Conservation (phyloP, 2,329 filamentous ascomycete genomes). For the Thermothelomyces thermophilus region DNA sequence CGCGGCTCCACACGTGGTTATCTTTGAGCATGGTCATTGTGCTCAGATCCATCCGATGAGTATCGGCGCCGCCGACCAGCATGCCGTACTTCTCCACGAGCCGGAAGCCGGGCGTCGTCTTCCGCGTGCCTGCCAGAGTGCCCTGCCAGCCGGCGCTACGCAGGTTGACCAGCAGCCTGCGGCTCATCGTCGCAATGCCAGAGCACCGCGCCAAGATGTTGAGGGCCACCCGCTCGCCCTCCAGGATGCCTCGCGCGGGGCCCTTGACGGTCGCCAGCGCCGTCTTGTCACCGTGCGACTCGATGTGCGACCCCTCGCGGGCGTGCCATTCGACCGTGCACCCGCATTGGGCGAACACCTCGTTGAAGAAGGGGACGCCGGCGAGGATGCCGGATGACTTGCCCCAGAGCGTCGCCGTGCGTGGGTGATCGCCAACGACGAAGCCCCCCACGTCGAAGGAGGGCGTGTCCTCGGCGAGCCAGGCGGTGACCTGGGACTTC, state of each 20-base stretch:
- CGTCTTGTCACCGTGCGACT: conserved; percentile 44
- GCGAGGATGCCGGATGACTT: conserved; percentile 77
- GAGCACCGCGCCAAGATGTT: conserved; percentile 89
- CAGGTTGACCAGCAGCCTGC: conserved; percentile 48
- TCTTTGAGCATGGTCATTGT: conserved; percentile 99
- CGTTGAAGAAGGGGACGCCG: conserved; percentile 89
- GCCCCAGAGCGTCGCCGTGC: conserved; percentile 60
- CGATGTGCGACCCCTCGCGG: conserved; percentile 64
- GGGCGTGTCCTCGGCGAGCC: conserved; percentile 94
- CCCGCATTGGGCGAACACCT: conserved; percentile 82
- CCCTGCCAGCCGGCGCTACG: conserved; percentile 68
- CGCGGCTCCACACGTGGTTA: conserved; percentile 92
- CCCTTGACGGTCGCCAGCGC: conserved; percentile 76
- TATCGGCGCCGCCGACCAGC: conserved; percentile 86
- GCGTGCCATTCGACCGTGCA: conserved; percentile 90
- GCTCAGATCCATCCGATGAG: conserved; percentile 83
- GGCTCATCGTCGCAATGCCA: conserved; percentile 71
- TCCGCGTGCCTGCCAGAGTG: conserved; percentile 86
- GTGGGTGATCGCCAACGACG: conserved; percentile 70
- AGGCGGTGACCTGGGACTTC: conserved; percentile 71
- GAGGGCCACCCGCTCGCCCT: conserved; percentile 89
- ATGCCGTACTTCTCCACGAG: conserved; percentile 98
- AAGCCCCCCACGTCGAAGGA: conserved; percentile 97
- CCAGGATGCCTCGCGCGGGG: conserved; percentile 69
- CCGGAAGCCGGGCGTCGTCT: conserved; percentile 93